Percentiles rank a stretch among this genome's conserved stretches.
Evolutionary conservation across 2,329 filamentous ascomycete genomes (phyloP).

Genomic region (Talaromyces atroroseus): DNA sequence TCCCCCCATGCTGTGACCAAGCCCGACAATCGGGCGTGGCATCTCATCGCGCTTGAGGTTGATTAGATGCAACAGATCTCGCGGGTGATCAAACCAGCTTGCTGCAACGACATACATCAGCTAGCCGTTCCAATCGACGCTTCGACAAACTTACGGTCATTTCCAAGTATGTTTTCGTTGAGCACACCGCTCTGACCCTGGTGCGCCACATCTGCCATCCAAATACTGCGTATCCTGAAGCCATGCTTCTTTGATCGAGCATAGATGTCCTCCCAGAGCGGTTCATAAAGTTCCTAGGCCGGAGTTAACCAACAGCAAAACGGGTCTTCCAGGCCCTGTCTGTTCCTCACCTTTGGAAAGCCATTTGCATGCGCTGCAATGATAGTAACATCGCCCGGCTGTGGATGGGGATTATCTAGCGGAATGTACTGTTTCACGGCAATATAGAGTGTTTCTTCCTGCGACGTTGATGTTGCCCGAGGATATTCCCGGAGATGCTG

Average conservation of each 20-base stretch:
- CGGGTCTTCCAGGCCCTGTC: not conserved
- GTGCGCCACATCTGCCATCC: constrained; percentile 84
- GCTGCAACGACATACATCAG: constrained; percentile 44
- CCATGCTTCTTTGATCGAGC: constrained; percentile 51
- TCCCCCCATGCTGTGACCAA: constrained; percentile 88
- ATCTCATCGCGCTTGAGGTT: constrained; percentile 76
- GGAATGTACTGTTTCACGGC: constrained; percentile 87
- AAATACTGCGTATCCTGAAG: constrained; percentile 72
- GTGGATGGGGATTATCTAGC: constrained; percentile 60
- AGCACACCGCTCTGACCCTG: constrained; percentile 74
- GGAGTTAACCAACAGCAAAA: not conserved
- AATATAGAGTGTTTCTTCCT: constrained; percentile 69
- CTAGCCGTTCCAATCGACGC: not conserved
- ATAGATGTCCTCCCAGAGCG: constrained; percentile 80
- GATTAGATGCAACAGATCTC: constrained; percentile 78
- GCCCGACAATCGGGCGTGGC: constrained; percentile 73
- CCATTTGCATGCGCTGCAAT: constrained; percentile 86
- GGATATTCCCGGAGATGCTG: constrained; percentile 81
- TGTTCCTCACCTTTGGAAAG: constrained; percentile 68
- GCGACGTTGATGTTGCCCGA: constrained; percentile 62
- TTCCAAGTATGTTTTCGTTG: constrained; percentile 70
- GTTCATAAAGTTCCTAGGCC: constrained; percentile 78
- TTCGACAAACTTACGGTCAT: constrained; percentile 64
- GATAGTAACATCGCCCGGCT: constrained; percentile 74
- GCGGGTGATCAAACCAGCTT: constrained; percentile 77